These are phyloP conservation scores for Russula emetica DNA, from an alignment of 768 basidiomycete genomes.

Conservation along the genomic window DNA sequence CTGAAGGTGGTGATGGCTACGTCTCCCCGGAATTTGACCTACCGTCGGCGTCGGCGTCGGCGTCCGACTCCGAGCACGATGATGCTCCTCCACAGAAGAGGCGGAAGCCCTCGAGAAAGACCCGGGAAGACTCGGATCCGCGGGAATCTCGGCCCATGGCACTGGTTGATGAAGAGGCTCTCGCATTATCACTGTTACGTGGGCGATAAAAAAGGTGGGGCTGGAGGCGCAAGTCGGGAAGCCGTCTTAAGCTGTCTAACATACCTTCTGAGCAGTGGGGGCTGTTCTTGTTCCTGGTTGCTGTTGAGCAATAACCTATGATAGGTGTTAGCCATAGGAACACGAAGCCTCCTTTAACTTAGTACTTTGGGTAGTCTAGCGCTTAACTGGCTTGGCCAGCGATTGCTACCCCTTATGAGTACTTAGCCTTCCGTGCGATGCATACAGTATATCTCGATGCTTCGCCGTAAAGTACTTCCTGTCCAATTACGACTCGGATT, in stretches of 20 bases:
- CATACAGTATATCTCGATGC: too few relatives aligned
- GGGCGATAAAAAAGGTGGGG: conserved; percentile 29
- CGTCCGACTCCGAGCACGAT: conserved; percentile 32
- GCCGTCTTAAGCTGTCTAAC: not conserved
- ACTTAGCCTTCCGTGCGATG: not conserved
- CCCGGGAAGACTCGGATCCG: conserved; percentile 12
- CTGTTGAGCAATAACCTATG: not conserved
- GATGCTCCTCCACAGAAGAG: conserved; percentile 35
- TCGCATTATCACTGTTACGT: conserved; percentile 59
- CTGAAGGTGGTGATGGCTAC: conserved; percentile 59
- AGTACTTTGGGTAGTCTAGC: not conserved
- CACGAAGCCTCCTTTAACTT: not conserved
- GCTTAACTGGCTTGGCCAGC: too few relatives aligned
- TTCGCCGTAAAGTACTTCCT: too few relatives aligned
- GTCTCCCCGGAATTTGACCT: conserved; percentile 67
- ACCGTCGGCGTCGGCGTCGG: conserved; percentile 35
- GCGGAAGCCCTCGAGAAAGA: conserved; percentile 29
- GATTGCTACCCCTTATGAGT: too few relatives aligned
- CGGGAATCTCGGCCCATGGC: conserved; percentile 33
- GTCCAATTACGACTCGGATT: not conserved
- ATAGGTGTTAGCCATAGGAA: not conserved
- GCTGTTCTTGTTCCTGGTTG: not conserved
- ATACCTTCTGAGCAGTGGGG: not conserved
- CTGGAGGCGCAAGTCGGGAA: not conserved
- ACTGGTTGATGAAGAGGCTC: conserved; percentile 54